Evolutionary conservation across 192 early-diverging fungal genomes (phyloP).

Genomic region (Rhizophlyctis rosea): DNA sequence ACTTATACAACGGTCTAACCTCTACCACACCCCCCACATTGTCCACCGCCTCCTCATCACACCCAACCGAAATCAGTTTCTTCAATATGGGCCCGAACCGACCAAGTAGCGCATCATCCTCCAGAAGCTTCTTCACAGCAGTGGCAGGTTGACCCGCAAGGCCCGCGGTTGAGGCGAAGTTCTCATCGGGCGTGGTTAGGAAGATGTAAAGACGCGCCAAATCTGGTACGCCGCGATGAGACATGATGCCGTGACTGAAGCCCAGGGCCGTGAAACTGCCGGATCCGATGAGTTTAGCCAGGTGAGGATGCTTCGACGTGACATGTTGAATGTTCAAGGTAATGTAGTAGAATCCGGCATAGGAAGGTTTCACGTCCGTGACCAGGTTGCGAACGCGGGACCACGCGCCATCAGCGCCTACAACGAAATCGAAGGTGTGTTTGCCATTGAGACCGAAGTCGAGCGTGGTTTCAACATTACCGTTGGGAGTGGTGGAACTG

Average conservation of each 20-base stretch:
- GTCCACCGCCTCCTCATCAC: no score
- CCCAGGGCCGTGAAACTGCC: constrained; percentile 39
- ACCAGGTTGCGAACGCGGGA: constrained; percentile 39
- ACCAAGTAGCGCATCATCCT: no score
- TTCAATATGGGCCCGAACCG: no score
- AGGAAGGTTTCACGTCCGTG: constrained; percentile 33
- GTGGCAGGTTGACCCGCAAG: no score
- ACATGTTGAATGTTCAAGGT: constrained; percentile 36
- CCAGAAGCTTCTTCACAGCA: no score
- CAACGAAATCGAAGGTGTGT: constrained; percentile 37
- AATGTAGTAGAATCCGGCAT: constrained; percentile 41
- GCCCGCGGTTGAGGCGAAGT: no score
- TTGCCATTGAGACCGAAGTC: constrained; percentile 10
- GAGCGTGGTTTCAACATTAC: constrained; percentile 1
- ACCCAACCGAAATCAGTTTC: no score
- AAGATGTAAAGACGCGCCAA: not conserved
- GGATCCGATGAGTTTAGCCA: constrained; percentile 26
- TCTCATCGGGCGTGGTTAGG: no score
- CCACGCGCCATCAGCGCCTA: constrained; percentile 59
- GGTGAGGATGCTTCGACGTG: constrained; percentile 23
- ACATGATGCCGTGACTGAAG: constrained; percentile 28
- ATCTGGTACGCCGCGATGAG: constrained; percentile 19
- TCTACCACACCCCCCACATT: no score
- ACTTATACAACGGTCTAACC: constrained; percentile 32
- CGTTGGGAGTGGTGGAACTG: not conserved